Base-by-base conservation (phyloP, 495 filamentous ascomycete genomes). In the Daldinia childiae region DNA sequence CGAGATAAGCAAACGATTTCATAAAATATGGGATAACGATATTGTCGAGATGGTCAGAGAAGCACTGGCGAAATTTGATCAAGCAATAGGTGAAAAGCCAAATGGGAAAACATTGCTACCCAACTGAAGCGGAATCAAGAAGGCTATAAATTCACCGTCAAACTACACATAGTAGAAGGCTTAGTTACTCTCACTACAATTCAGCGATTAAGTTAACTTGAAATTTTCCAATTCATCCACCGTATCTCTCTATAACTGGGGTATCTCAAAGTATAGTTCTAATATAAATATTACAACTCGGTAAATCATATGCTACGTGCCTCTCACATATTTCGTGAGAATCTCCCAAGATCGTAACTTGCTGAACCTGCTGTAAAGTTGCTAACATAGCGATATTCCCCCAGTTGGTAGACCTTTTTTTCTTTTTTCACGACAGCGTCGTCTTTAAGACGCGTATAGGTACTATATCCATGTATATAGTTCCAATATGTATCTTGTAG, bases 1-100 rank as follows among this genome's bases (percentile, higher is more conserved):
- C 15, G 72, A 73, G 36, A 76, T 83, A 7, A 70, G 64, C 26
- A 29, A 55, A 24, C 61, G 43, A 3, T 85, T 80, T 59, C 75
- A 81, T 32, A 65, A 34, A 3, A 76, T 85, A 12, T 85, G 83
- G 83, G 65, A 82, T 24, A 76, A 80, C 38, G 78, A 84, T 61
- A 54, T 83, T 15, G 58, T 72, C 0, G 67, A 56, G 15, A 82
- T 82, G 79, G 77, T 78, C 39, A 30, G 62, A 30, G 45, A 19
- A n/a, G 59, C 74, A 0, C 5, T 41, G 1, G 27, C 1, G 11
- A 63, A 71, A 26, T 73, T 75, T 24, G 58, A 67, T 6, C 12
- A 59, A 32, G 19, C 56, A 17, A n/a, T 68, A 14, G 64, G 19
- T 45, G 41, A n/a, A 1, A 24, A 57, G 26, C 30, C 24, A 24